Base-by-base conservation (phyloP, 441 rosid species). In the Gossypium lobatum region DNA sequence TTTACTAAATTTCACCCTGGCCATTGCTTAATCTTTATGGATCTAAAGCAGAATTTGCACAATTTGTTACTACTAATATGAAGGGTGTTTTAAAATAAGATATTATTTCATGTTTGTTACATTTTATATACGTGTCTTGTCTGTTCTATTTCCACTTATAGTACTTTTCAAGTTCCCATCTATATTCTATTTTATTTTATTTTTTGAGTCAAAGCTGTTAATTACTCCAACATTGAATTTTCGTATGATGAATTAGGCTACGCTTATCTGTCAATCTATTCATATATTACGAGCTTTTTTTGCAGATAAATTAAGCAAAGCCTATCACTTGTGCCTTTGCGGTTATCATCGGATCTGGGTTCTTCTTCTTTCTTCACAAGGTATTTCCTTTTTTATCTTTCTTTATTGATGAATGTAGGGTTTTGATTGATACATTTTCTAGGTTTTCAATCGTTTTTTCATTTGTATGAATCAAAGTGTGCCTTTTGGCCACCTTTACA, bases 321-420 rank as follows among this genome's bases (percentile, higher is more conserved):
- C 54, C 65, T 7, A 6, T 53, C 61, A 68, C 45, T 6, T 20
- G 72, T 60, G 46, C 64, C 81, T 71, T 31, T 64, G 23, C 67
- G 65, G 81, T 71, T 17, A 1, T 73, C 75, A 67, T 80, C 80
- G 84, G 91, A 87, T 85, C 91, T 84, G 81, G 64, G 82, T 5
- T 76, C 64, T 63, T 78, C 81, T 80, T 84, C 76, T 78, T 80
- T 58, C 75, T 72, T 73, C 73, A 34, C 67, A 71, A 73, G 82
- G 82, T 74, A 58, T 14, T 73, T 31, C 7, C 26, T 50, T 46
- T 20, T n/a, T 62, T 14, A 3, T 50, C 16, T 62, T 31, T 6
- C 63, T 57, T 58, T 39, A 2, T n/a, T 52, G 14, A 45, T 71
- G 28, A 78, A 73, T 79, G 78, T 14, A 42, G 63, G 61, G 13